Evolutionary conservation across 179 eudicot genomes (phyloP).

Genomic region (Beta corolliflora): DNA sequence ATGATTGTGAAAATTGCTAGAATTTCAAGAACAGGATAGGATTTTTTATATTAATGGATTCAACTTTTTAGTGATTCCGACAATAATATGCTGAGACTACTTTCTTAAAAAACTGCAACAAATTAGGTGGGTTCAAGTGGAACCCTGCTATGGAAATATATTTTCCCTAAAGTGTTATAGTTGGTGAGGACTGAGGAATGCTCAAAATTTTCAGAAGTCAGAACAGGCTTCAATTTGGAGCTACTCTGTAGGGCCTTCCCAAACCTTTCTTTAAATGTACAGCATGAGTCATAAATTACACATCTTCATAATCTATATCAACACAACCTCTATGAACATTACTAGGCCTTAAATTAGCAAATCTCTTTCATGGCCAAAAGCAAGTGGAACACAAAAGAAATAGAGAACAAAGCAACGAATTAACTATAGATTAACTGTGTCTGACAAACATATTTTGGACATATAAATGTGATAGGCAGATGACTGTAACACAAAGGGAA

Average conservation of each 20-base stretch:
- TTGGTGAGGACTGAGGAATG: background rate
- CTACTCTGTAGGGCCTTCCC: background rate
- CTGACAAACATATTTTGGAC: background rate
- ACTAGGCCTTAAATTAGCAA: background rate
- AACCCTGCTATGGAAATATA: no score
- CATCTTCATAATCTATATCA: background rate
- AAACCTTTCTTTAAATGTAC: background rate
- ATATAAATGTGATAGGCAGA: background rate
- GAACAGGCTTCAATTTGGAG: background rate
- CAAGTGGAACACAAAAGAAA: background rate
- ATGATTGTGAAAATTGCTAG: background rate
- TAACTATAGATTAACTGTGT: background rate
- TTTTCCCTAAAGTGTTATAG: no score
- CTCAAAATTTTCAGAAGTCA: background rate
- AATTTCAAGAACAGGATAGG: background rate
- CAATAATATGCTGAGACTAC: background rate
- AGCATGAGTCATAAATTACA: background rate
- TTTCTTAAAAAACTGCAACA: background rate
- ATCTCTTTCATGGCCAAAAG: background rate
- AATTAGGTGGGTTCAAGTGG: background rate
- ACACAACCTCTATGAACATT: background rate
- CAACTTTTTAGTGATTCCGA: background rate
- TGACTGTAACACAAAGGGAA: background rate
- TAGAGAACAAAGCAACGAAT: background rate
- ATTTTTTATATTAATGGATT: no score